phyloP scores from a whole-genome alignment of 2,329 filamentous ascomycete species.

The Colletotrichum chlorophyti region DNA sequence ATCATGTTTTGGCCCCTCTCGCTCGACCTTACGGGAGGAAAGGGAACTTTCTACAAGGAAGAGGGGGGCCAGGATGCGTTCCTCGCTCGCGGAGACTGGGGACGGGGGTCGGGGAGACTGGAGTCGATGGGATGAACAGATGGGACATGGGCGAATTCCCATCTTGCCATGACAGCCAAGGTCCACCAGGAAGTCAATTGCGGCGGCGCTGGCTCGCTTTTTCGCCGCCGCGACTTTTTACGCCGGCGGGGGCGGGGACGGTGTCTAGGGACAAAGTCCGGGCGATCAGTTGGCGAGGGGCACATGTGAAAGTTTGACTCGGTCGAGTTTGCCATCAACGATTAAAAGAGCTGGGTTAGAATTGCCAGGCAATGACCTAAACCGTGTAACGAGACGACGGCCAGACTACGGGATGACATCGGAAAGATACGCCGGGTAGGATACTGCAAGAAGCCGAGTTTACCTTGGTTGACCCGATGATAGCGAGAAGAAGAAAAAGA shows the following conservation, averaged over 20 bases:
- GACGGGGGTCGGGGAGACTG: slow-evolving; percentile 6
- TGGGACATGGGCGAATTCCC: background rate
- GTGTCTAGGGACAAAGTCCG: slow-evolving; percentile 13
- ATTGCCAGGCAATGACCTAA: too few relatives aligned
- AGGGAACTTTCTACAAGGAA: background rate
- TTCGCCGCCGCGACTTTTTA: background rate
- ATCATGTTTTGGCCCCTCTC: slow-evolving; percentile 8
- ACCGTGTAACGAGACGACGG: too few relatives aligned
- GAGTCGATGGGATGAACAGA: too few relatives aligned
- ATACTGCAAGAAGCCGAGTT: too few relatives aligned
- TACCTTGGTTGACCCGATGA: too few relatives aligned
- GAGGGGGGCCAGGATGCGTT: slow-evolving; percentile 4
- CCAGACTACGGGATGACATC: too few relatives aligned
- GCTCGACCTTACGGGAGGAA: background rate
- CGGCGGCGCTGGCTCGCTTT: slow-evolving; percentile 8
- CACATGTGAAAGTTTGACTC: background rate
- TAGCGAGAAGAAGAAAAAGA: background rate
- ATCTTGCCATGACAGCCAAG: slow-evolving; percentile 3
- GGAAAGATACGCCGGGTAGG: background rate
- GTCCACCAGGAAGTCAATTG: slow-evolving; percentile 14
- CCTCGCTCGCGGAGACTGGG: slow-evolving; percentile 13
- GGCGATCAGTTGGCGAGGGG: background rate
- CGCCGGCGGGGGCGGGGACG: slow-evolving; percentile 21
- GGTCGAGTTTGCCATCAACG: too few relatives aligned
- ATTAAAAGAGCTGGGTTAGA: too few relatives aligned